Percentiles rank a stretch among this genome's conserved stretches.
Evolutionary conservation across 345 rosid species (phyloP).

Genomic region (Camelina sativa): DNA sequence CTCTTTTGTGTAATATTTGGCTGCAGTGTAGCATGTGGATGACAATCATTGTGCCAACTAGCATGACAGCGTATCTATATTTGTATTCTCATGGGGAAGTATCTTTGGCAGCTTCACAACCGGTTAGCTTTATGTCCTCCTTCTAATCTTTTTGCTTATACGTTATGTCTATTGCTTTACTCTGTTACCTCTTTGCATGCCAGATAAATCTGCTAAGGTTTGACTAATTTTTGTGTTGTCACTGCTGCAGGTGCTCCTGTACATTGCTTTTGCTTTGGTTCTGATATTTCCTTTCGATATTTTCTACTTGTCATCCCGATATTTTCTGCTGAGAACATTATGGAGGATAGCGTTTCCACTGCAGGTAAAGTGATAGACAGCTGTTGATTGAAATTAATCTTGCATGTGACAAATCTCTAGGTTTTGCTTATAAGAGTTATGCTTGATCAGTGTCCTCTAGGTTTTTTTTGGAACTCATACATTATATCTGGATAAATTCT

Average conservation of each 20-base stretch:
- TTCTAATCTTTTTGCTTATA: neutral
- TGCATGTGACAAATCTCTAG: neutral
- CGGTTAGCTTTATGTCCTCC: conserved; percentile 55
- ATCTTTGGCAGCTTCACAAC: conserved; percentile 95
- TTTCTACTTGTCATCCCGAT: conserved; percentile 84
- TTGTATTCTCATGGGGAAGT: conserved; percentile 98
- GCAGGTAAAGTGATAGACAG: conserved; percentile 67
- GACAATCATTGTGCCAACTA: conserved; percentile 92
- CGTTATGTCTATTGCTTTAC: neutral
- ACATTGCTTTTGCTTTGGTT: conserved; percentile 73
- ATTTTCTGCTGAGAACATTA: conserved; percentile 82
- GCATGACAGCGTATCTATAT: conserved; percentile 97
- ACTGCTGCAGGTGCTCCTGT: conserved; percentile 76
- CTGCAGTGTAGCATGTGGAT: conserved; percentile 95
- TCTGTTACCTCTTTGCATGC: conserved; percentile 20
- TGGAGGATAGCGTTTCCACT: conserved; percentile 91
- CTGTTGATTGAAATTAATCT: neutral
- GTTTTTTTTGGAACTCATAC: conserved; percentile 1
- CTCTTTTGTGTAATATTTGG: conserved; percentile 29
- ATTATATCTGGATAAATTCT: neutral
- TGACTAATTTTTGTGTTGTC: conserved; percentile 29
- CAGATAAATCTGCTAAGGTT: neutral
- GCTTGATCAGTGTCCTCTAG: neutral
- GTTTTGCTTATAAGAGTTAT: neutral
- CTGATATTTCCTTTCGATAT: conserved; percentile 94